Evolutionary conservation across 2,329 filamentous ascomycete genomes (phyloP).

Genomic region (Colletotrichum sp.): DNA sequence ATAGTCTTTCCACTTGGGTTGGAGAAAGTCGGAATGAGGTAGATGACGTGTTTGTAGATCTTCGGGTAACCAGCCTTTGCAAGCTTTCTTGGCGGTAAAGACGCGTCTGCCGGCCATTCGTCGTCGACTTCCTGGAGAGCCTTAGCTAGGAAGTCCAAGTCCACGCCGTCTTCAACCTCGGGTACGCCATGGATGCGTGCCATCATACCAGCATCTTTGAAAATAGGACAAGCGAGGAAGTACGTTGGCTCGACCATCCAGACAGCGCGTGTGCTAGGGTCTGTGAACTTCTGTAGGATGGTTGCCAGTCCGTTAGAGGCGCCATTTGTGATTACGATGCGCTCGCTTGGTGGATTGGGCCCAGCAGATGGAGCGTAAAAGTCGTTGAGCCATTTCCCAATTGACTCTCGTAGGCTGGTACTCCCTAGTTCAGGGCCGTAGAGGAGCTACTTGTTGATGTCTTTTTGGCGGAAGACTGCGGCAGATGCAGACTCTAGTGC

Average conservation of each 20-base stretch:
- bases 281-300: conserved; percentile 79
- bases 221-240: conserved; percentile 76
- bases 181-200: conserved; percentile 68
- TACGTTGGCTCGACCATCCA: conserved; percentile 87
- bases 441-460: neutral
- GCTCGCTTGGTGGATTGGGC: too few relatives aligned
- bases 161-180: conserved; percentile 79
- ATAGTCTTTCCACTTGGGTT: conserved; percentile 89
- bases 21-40: conserved; percentile 84
- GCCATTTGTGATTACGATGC: conserved; percentile 83
- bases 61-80: conserved; percentile 58
- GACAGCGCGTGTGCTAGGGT: conserved; percentile 76
- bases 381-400: conserved; percentile 72
- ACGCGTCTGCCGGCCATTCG: neutral
- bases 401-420: neutral
- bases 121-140: conserved; percentile 37
- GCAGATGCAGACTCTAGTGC: neutral
- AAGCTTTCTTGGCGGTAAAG: neutral
- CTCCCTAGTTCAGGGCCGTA: neutral
- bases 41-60: conserved; percentile 85
- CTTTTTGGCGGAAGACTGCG: neutral
- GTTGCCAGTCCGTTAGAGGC: conserved; percentile 83
- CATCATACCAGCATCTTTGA: conserved; percentile 32
- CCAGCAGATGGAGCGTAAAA: conserved; percentile 53
- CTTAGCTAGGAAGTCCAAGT: conserved; percentile 64